Evolutionary conservation across 2,329 filamentous ascomycete species (phyloP), one percentile per base, ranked within the genome.

Genomic region (Tolypocladium capitatum): DNA sequence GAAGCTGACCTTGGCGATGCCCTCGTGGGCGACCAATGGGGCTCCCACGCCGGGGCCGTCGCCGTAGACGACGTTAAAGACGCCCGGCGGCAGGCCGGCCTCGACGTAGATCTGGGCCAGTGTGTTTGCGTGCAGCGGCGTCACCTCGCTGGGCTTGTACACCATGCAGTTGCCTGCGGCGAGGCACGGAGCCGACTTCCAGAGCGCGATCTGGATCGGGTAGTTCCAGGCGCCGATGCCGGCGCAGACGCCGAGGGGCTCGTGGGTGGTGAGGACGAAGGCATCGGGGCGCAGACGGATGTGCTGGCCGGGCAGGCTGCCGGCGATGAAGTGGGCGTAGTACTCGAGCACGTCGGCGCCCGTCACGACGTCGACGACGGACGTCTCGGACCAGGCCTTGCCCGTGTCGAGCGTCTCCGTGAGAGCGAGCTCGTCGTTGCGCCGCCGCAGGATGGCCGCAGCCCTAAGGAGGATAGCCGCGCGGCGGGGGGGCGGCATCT

Each of bases 201-300:
- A 94, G 1, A 94, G 72, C 9, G 87, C 87, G 55, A 94, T 94
- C 64, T 94, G 87, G 53, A 94, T 85, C 13, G 88, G 88, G 61
- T 94, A 94, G 67, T 94, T 94, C 87, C 87, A 94, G 14, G 88
- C 88, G 48, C 87, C 88, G 55, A 94, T 94, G 49, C 86, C 88
- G 14, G 78, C 88, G 62, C 87, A 94, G 14, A 92, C 86, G 27
- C 88, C 88, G 18, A 94, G 70, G 5, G 88, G 76, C 56, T 86
- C 84, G 63, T 92, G 91, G 59, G 80, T 83, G 11, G 85, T 90
- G 65, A 90, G 88, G 34, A 92, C 80, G 77, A 83, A 89, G 4
- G 87, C 86, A 55, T 87, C 82, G 45, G 81, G 73, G 35, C 88
- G 75, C 38, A 94, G 71, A 48, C 81, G 79, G 43, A 82, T 81